Evolutionary conservation across 441 rosid genomes (phyloP).

Genomic region (Arabidopsis hybrid): DNA sequence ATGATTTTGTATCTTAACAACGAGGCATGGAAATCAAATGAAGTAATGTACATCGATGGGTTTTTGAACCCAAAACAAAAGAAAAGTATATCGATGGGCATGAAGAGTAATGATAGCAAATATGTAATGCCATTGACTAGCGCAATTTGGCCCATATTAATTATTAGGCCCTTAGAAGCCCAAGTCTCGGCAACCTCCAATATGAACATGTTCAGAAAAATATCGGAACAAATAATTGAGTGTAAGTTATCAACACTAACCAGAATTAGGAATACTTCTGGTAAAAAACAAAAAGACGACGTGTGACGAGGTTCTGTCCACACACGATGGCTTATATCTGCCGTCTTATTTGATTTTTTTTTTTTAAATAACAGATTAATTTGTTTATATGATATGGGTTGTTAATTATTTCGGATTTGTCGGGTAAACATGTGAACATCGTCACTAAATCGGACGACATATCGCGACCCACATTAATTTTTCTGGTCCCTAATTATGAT

Average conservation of each 20-base stretch:
- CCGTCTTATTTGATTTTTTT: not conserved
- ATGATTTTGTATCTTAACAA: too few species aligned
- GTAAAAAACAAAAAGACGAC: conserved; percentile 20
- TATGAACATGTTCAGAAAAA: conserved; percentile 5
- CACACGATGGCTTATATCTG: conserved; percentile 22
- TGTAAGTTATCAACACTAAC: conserved; percentile 25
- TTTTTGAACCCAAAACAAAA: too few species aligned
- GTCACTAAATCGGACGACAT: conserved; percentile 15
- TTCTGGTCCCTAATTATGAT: conserved; percentile 8
- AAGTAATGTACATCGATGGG: not conserved
- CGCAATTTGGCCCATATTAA: not conserved
- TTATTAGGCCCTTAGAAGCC: not conserved
- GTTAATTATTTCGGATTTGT: conserved; percentile 8
- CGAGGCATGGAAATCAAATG: too few species aligned
- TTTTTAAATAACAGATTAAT: not conserved
- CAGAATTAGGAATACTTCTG: conserved; percentile 41
- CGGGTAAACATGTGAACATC: conserved; percentile 39
- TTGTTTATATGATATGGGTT: not conserved
- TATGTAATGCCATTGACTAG: not conserved
- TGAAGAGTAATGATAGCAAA: too few species aligned
- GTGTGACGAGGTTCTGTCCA: conserved; percentile 28
- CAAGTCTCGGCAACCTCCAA: not conserved
- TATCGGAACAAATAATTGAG: not conserved
- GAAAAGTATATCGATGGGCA: too few species aligned
- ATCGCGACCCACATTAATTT: conserved; percentile 12